Percentiles rank a stretch among this genome's conserved stretches.
Evolutionary conservation across 163 green algal genomes (phyloP).

Genomic region (Volvox carteri): DNA sequence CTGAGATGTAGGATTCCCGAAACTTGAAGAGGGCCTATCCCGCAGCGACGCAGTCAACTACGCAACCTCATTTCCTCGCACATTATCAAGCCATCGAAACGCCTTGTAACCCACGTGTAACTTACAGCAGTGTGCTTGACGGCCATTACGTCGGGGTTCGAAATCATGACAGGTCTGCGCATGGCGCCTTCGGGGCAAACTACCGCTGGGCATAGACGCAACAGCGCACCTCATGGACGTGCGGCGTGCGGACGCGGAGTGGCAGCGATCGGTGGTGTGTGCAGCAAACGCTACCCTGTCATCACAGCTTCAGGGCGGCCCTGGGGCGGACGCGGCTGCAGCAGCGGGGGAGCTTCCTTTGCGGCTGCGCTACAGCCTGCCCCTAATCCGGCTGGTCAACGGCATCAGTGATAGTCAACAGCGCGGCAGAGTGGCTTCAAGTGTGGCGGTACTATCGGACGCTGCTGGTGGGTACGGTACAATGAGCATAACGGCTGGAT

Average conservation of each 20-base stretch:
- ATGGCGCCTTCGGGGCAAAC: conserved; percentile 50
- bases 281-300: not conserved
- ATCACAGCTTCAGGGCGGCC: not conserved
- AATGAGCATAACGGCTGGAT: too few species aligned
- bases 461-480: conserved; percentile 70
- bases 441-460: conserved; percentile 64
- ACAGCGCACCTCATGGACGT: conserved; percentile 39
- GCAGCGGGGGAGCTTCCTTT: conserved; percentile 18
- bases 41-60: too few species aligned
- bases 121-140: too few species aligned
- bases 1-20: too few species aligned
- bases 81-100: too few species aligned
- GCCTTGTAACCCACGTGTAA: too few species aligned
- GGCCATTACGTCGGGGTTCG: too few species aligned
- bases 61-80: too few species aligned
- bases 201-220: conserved; percentile 44
- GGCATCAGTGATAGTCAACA: conserved; percentile 82
- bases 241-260: conserved; percentile 12
- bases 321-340: not conserved
- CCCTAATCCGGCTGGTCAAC: conserved; percentile 68
- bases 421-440: conserved; percentile 66
- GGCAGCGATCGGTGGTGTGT: not conserved
- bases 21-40: too few species aligned
- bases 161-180: conserved; percentile 43
- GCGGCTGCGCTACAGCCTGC: conserved; percentile 38